Conservation (phyloP, 768 basidiomycete genomes). For the Daedaleopsis sinensis region DNA sequence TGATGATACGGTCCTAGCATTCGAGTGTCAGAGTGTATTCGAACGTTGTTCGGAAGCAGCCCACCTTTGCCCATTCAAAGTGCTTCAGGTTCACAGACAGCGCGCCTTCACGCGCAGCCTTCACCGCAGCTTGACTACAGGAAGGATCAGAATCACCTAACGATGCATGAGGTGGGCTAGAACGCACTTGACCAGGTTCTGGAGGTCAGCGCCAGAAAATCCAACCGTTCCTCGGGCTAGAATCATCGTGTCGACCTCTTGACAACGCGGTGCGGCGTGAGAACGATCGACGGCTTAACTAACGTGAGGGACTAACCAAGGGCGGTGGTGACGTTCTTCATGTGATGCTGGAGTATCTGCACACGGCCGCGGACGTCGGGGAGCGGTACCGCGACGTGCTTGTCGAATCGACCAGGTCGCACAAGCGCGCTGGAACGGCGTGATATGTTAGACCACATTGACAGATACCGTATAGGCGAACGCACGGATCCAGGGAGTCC, state of each 20-base stretch:
- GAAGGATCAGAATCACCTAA: constrained; percentile 1
- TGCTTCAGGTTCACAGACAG: constrained; percentile 74
- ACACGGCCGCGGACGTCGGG: constrained; percentile 94
- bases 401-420: constrained; percentile 95
- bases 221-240: constrained; percentile 94
- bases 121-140: constrained; percentile 84
- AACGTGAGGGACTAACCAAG: constrained; percentile 43
- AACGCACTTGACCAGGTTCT: constrained; percentile 93
- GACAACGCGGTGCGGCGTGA: constrained; percentile 6
- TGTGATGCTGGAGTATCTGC: constrained; percentile 92
- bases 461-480: background rate
- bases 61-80: constrained; percentile 97
- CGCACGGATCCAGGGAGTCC: constrained; percentile 86
- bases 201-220: constrained; percentile 95
- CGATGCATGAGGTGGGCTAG: background rate
- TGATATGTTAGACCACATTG: background rate
- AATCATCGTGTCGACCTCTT: constrained; percentile 83
- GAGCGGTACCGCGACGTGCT: constrained; percentile 87
- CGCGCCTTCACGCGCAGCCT: constrained; percentile 86
- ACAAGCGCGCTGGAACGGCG: constrained; percentile 72
- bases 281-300: constrained; percentile 6
- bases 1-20: constrained; percentile 83
- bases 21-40: background rate
- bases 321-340: constrained; percentile 73
- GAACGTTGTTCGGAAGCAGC: background rate